Base-by-base conservation (phyloP, 768 basidiomycete species). In the Rhizopogon roseolus region DNA sequence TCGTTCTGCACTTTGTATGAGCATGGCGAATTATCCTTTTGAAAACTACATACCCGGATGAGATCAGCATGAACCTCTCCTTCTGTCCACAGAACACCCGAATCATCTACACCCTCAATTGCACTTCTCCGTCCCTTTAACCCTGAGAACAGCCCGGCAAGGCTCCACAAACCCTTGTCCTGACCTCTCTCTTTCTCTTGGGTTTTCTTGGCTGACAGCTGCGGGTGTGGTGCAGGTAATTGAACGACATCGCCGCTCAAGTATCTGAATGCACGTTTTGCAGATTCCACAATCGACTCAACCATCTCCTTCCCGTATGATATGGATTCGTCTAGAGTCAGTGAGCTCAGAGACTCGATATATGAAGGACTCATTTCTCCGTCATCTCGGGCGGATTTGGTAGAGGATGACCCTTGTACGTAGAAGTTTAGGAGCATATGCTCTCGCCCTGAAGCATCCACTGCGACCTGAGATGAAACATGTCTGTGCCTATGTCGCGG, bases 381-480 rank as follows among this genome's bases (percentile, higher is more conserved):
- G 14, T 79, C 76, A 5, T 71, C 64, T 7, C 66, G 51, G 6
- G 57, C 54, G 14, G 60, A 52, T 36, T 71, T 67, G 28, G 76
- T 75, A 45, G 79, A 74, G 37, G 76, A 71, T 44, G 76, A 72
- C 37, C 83, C 84, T 72, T 89, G 80, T 27, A 93, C 77, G 60
- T 86, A 93, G 70, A 93, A 93, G 41, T 86, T 86, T 65, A 93
- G 77, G 29, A 90, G 77, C 82, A 93, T 84, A 60, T 93, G 91
- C 65, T 93, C 90, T 40, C 83, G 80, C 1, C 91, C 91, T 9
- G 79, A 64, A 10, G 84, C 70, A 65, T 93, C 91, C 25, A 88
- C 71, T 54, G 82, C 81, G 56, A 91, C 78, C 55, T 90, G 86
- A 17, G 90, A 91, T 7, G 82, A 82, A 41, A 92, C 87, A 70